Evolutionary conservation across 805 yeast species (phyloP), one percentile per base, ranked within the genome.

Genomic region (Pichia gijzeniarum): DNA sequence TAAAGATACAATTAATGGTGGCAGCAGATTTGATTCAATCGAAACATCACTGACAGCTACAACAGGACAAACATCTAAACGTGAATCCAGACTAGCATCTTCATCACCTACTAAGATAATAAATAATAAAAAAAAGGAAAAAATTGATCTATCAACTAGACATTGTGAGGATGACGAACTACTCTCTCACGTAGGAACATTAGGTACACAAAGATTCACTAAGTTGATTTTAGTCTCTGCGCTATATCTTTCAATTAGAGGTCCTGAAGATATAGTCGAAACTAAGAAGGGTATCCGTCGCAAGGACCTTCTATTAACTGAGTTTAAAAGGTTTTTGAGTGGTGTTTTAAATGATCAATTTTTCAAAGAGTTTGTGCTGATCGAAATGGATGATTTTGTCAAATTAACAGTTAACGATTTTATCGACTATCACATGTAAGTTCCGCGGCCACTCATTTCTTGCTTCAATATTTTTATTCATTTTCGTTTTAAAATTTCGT

Each of bases 381-480:
- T 51, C 17, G 55, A 52, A 17, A 40, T 60, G 44, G 61, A 59
- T 43, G 65, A 61, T 42, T 60, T 59, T 48, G 55, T 61, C 36
- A 62, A 61, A 44, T 48, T 59, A 22, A 56, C 53, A 34, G 55
- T 62, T 16, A 60, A 59, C 48, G 67, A 61, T 48, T 61, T 60
- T 38, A 61, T 60, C 34, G 63, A 62, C 44, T 57, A 49, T 40
- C 65, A 61, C 45, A 56, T 57, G 57, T 58, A 38, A 46, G 49
- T 18, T 20, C 16, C 8, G 7, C 13, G 14, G 22, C n/a, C n/a
- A 9, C n/a, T 21, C 1, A 9, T n/a, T 32, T 22, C 22, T 16
- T 33, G 10, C n/a, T 38, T 18, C 31, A 16, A 13, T 30, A 14
- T 9, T 27, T 33, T 19, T 16, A 20, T 22, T 4, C 14, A 3